Conservation (phyloP, 2,329 filamentous ascomycete genomes). For the Pseudogymnoascus sp. region DNA sequence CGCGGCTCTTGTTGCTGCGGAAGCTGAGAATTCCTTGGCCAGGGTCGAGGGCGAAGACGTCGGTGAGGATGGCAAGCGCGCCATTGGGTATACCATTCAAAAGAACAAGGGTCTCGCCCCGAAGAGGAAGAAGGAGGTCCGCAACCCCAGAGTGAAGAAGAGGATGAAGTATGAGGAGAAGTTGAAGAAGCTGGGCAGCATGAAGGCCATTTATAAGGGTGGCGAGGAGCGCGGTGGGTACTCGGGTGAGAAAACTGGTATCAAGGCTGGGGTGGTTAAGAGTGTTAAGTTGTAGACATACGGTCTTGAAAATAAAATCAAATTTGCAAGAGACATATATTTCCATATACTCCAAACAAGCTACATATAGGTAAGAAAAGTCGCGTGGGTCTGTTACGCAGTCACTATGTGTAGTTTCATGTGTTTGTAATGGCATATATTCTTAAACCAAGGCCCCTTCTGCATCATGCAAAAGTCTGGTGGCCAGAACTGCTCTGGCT, state of each 20-base stretch:
- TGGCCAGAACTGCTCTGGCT: constrained; percentile 2
- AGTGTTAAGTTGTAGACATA: constrained; percentile 75
- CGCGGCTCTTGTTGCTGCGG: constrained; percentile 50
- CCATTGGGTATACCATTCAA: constrained; percentile 87
- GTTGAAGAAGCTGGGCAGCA: constrained; percentile 90
- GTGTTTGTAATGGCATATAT: constrained; percentile 8
- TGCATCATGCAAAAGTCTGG: not conserved
- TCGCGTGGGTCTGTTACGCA: not conserved
- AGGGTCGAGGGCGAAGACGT: constrained; percentile 59
- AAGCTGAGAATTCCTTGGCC: constrained; percentile 53
- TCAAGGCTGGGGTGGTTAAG: constrained; percentile 89
- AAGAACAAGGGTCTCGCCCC: constrained; percentile 96
- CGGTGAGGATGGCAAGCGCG: constrained; percentile 78
- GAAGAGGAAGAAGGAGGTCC: constrained; percentile 83
- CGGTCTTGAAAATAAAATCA: not conserved
- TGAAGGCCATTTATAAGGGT: constrained; percentile 78
- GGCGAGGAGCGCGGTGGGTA: constrained; percentile 80
- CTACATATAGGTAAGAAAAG: not conserved
- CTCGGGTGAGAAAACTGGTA: constrained; percentile 85
- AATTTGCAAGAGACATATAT: not conserved
- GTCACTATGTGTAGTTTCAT: not conserved
- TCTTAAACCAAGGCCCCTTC: not conserved
- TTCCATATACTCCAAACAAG: not conserved
- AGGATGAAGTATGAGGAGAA: constrained; percentile 92
- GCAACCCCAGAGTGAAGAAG: constrained; percentile 97